phyloP scores from a whole-genome alignment of 2,329 filamentous ascomycete species.

The Dactylellina cionopaga region DNA sequence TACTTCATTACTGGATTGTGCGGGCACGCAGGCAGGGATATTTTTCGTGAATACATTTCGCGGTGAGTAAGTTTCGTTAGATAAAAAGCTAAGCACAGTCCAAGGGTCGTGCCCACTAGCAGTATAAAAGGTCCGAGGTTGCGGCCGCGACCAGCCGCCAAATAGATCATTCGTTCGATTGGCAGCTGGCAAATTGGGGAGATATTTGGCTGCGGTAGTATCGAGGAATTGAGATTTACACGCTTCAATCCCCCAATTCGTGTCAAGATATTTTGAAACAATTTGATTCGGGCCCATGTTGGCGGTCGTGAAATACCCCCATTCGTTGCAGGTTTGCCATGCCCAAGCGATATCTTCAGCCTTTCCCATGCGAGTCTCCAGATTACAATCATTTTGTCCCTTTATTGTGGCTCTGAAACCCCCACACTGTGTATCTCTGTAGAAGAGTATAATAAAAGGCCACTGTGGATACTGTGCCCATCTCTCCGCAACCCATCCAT shows the following conservation, averaged over 20 bases:
- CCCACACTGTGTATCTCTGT: constrained; percentile 55
- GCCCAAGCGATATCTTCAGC: constrained; percentile 1
- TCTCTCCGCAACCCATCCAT: constrained; percentile 19
- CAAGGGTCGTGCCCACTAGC: constrained; percentile 67
- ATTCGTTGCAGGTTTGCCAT: constrained; percentile 65
- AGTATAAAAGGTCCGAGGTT: constrained; percentile 38
- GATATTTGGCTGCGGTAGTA: constrained; percentile 59
- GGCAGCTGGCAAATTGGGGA: constrained; percentile 62
- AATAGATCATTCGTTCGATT: constrained; percentile 62
- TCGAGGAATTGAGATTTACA: constrained; percentile 66
- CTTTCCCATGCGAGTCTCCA: background rate
- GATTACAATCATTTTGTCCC: background rate
- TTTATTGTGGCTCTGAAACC: constrained; percentile 59
- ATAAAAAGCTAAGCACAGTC: constrained; percentile 63
- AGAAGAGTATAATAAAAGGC: background rate
- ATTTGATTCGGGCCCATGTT: constrained; percentile 65
- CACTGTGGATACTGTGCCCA: constrained; percentile 42
- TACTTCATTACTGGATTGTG: constrained; percentile 60
- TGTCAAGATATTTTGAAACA: constrained; percentile 64
- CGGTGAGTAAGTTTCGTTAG: constrained; percentile 62
- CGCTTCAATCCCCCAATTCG: constrained; percentile 62
- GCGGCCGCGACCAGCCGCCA: constrained; percentile 63
- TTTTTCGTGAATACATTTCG: constrained; percentile 60
- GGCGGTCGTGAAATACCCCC: constrained; percentile 65
- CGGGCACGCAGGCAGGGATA: constrained; percentile 63